phyloP scores from a whole-genome alignment of 768 basidiomycete genomes.

The Lentinula aciculospora region DNA sequence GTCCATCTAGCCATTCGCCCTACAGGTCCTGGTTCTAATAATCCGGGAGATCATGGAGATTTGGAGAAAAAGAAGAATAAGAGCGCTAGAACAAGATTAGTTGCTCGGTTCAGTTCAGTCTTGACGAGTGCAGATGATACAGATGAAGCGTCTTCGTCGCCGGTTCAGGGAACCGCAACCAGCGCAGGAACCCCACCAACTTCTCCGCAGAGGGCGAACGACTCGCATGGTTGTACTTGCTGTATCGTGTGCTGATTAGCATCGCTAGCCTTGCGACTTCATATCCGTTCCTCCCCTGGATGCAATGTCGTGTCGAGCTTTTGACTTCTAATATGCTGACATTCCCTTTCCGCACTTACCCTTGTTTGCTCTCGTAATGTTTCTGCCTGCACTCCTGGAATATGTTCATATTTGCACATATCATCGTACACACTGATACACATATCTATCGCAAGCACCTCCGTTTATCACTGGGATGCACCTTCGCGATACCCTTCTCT shows the following conservation, averaged over 20 bases:
- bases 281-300: too few relatives aligned
- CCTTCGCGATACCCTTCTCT: not conserved
- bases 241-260: not conserved
- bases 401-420: not conserved
- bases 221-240: not conserved
- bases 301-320: not conserved
- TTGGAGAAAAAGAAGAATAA: conserved; percentile 46
- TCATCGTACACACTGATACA: not conserved
- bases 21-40: conserved; percentile 36
- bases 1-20: conserved; percentile 68
- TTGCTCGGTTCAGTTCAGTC: not conserved
- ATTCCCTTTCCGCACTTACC: not conserved
- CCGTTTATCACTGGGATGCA: not conserved
- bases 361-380: not conserved
- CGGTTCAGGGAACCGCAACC: not conserved
- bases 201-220: not conserved
- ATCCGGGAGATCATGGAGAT: conserved; percentile 40
- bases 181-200: not conserved
- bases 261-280: too few relatives aligned
- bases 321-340: not conserved
- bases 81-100: not conserved
- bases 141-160: not conserved
- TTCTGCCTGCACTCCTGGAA: not conserved
- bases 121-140: not conserved
- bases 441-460: not conserved